Evolutionary conservation across 139 green algal genomes (phyloP).

Genomic region (Parachlorella kessleri): DNA sequence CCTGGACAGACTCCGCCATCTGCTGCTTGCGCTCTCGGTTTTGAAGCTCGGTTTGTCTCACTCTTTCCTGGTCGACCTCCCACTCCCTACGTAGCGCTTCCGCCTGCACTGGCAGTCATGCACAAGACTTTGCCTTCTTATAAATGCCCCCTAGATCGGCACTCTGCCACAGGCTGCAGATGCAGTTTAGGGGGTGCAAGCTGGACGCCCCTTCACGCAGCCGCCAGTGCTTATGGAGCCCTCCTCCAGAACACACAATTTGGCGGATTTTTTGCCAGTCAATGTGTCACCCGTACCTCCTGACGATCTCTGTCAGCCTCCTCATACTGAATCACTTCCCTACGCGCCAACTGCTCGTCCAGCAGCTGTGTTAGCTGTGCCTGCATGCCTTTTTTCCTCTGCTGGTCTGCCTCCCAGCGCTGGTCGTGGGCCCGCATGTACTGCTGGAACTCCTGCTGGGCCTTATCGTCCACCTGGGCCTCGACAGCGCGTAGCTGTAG

Average conservation of each 20-base stretch:
- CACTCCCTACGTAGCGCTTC: too few species aligned
- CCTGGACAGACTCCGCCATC: background rate
- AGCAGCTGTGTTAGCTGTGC: background rate
- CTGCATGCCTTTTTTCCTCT: slow-evolving; percentile 12
- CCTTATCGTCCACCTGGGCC: slow-evolving; percentile 2
- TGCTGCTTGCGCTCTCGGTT: background rate
- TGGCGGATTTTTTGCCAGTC: too few species aligned
- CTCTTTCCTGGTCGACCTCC: background rate
- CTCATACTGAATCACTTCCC: background rate
- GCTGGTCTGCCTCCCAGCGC: slow-evolving; percentile 19
- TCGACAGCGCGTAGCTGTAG: background rate
- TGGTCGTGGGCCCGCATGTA: slow-evolving; percentile 20
- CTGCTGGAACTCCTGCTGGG: slow-evolving; percentile 3
- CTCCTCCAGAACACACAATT: too few species aligned
- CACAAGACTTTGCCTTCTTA: too few species aligned
- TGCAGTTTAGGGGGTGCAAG: too few species aligned
- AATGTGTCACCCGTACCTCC: slow-evolving; percentile 14
- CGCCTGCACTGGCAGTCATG: too few species aligned
- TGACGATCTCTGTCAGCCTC: background rate
- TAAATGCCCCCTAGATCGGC: too few species aligned
- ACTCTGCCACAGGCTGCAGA: too few species aligned
- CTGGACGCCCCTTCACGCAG: too few species aligned
- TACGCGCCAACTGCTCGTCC: slow-evolving; percentile 10
- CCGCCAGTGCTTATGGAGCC: too few species aligned
- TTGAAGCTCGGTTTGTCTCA: background rate